Evolutionary conservation across 1,284 basidiomycete genomes (phyloP).

Genomic region (Vanrija sp.): DNA sequence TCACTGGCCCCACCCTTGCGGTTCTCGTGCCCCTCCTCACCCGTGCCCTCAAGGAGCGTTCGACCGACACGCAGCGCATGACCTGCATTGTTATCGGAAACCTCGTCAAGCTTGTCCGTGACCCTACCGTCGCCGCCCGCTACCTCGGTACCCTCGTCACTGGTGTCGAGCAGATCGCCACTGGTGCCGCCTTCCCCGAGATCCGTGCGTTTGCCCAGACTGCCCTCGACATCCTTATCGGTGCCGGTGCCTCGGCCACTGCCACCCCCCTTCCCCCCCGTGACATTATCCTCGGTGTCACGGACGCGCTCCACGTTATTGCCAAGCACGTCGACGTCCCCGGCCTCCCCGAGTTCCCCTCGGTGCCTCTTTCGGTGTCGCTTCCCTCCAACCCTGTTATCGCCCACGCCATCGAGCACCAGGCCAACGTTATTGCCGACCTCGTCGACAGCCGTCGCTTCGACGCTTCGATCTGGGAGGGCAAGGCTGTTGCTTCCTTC

Average conservation of each 20-base stretch:
- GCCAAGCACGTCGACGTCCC: conserved; percentile 60
- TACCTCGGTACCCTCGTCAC: conserved; percentile 87
- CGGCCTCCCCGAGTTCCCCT: conserved; percentile 53
- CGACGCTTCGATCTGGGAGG: conserved; percentile 65
- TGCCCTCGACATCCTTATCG: conserved; percentile 68
- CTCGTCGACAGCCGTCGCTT: conserved; percentile 68
- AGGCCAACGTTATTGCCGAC: conserved; percentile 70
- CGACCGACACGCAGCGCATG: conserved; percentile 85
- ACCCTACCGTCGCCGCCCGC: conserved; percentile 81
- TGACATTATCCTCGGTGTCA: conserved; percentile 62
- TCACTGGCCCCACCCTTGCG: conserved; percentile 91
- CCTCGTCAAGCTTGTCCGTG: conserved; percentile 93
- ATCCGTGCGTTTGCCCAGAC: conserved; percentile 85
- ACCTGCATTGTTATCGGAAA: conserved; percentile 91
- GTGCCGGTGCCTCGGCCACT: conserved; percentile 71
- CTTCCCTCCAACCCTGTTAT: conserved; percentile 45
- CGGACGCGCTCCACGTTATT: conserved; percentile 58
- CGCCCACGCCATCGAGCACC: conserved; percentile 59
- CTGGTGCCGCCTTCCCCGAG: conserved; percentile 92
- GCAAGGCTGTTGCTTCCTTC: conserved; percentile 64
- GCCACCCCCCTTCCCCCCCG: conserved; percentile 63
- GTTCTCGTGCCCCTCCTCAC: conserved; percentile 89
- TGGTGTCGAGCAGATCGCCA: conserved; percentile 86
- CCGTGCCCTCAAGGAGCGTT: conserved; percentile 91
- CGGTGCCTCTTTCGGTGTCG: conserved; percentile 40